Conservation (phyloP, 441 rosid species). For the Adansonia grandidieri region DNA sequence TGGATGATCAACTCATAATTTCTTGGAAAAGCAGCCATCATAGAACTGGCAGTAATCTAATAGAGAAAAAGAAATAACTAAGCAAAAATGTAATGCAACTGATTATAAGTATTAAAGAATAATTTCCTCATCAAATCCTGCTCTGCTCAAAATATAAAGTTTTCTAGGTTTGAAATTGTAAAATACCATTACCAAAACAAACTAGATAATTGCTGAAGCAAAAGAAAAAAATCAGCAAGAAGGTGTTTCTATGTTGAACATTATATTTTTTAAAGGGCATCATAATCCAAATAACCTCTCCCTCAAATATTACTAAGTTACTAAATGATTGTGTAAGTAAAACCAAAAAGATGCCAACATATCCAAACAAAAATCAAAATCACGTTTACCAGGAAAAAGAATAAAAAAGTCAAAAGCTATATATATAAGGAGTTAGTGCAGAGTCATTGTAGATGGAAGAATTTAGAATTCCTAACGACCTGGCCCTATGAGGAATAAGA, state of each 20-base stretch:
- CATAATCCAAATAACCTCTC: not conserved
- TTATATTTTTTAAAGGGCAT: not conserved
- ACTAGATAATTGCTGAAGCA: not conserved
- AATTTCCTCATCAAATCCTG: not conserved
- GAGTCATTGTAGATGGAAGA: slow-evolving; percentile 18
- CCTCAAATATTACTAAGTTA: not conserved
- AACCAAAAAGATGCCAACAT: not conserved
- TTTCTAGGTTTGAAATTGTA: not conserved
- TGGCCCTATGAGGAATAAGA: slow-evolving; percentile 81
- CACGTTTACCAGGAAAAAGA: not conserved
- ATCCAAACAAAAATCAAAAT: not conserved
- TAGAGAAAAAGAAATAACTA: not conserved
- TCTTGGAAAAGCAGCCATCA: not conserved
- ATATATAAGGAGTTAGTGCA: not conserved
- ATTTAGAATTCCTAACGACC: slow-evolving; percentile 41
- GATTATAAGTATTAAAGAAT: not conserved
- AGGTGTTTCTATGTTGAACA: not conserved
- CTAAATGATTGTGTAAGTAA: not conserved
- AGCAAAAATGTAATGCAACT: not conserved
- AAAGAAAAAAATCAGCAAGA: not conserved
- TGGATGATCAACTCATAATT: not conserved
- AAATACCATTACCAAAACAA: not conserved
- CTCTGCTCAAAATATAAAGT: not conserved
- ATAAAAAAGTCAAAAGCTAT: not conserved
- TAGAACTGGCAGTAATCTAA: not conserved